Base-by-base conservation (phyloP, 1,284 basidiomycete genomes). In the Calocybe gambosa region DNA sequence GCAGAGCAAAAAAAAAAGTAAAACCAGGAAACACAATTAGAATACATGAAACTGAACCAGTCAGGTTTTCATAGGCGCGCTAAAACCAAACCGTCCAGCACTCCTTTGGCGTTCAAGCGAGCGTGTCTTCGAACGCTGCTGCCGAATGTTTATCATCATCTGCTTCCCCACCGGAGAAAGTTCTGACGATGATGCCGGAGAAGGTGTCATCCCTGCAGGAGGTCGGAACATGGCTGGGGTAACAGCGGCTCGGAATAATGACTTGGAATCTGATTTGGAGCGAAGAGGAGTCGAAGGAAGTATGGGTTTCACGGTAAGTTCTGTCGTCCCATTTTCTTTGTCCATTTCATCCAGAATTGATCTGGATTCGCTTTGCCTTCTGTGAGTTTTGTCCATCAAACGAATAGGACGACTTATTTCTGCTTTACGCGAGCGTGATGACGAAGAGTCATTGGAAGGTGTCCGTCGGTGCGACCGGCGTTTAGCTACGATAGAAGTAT, bases 141-240 rank as follows among this genome's bases (percentile, higher is more conserved):
- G 69, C 49, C 85, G 67, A 39, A 82, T 58, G 55, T 78, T 72
- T 46, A 66, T 64, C 85, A 87, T 87, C 57, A 88, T 71, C 57
- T 82, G 73, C 53, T 70, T 71, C 6, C 73, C 79, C 28, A 81
- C 62, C 9, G 82, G 82, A 18, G 85, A 87, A 40, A 88, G 64
- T 53, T 87, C 85, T 10, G 82, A 75, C 2, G 84, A 85, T 20
- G 76, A 80, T n/a, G 78, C 74, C n/a, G 83, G 80, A 3, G 81
- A 83, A 2, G 79, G 73, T 25, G 59, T 60, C 47, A 58, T 51
- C 46, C 62, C 54, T 25, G 47, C 39, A 1, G 63, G 65, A 7
- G 64, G 62, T 26, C 60, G 64, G 47, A 69, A 67, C 50, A 61
- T 65, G 13, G 55, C 54, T 16, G 68, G 64, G 9, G 61, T 62